Base-by-base conservation (phyloP, 352 stramenopile species). In the Pythium phragmitis region DNA sequence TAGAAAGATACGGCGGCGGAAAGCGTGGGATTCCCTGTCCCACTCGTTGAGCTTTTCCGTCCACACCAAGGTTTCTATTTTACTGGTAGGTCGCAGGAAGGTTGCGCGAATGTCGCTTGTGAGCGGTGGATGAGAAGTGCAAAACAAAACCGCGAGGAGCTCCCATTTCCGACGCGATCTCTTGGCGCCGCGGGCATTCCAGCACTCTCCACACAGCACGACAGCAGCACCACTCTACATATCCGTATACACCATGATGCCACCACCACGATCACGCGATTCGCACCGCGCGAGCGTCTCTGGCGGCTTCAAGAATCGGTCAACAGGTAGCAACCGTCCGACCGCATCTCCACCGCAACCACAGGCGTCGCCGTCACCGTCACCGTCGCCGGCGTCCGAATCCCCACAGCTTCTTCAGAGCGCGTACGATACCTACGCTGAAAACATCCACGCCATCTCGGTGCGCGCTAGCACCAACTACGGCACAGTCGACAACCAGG, bases 391-490 rank as follows among this genome's bases (percentile, higher is more conserved):
- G 17, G 17, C 6, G 17, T 19, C 39, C 39, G 39, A 46, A 14
- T 46, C 39, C 8, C 39, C 39, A 49, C 34, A 45, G 57, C 65
- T 57, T 3, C 53, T 67, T 19, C 65, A 72, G 59, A 63, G 47
- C 46, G 49, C 43, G 16, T 70, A 70, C 51, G 65, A 72, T 39
- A 67, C 65, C 45, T 72, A 72, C 52, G 65, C 58, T 4, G 65
- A 67, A 42, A 72, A 67, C 53, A 67, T 72, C 39, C 65, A 72
- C 65, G 59, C 65, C 5, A 72, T 72, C 58, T 67, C 65, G 9
- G 45, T 72, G 8, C 65, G 58, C 52, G 50, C 72, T 19, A 70
- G 72, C 64, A 69, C 66, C 75, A 56, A 75, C 45, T 64, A 46
- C 16, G 39, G 39, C 39, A 14, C 39, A 7, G 39, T 46, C 13